Evolutionary conservation across 306 rosid species (phyloP), one percentile per base, ranked within the genome.

Genomic region (Fagus crenata): DNA sequence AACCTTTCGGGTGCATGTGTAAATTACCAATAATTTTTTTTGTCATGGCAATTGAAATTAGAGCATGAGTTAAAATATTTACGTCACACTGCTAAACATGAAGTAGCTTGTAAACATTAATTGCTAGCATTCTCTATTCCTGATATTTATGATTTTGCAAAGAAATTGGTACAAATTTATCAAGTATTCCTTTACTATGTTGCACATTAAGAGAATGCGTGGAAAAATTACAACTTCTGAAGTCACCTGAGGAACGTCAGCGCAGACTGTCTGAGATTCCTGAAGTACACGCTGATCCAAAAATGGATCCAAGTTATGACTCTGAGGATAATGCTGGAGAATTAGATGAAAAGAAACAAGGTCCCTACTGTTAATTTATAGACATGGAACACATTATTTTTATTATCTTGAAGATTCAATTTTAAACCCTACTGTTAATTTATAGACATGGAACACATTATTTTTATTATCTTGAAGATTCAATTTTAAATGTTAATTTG

Each of bases 141-240:
- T 72, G 14, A 69, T 72, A 77, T 77, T 79, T 67, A 17, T 78
- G 28, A 75, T 51, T 39, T 49, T 51, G 22, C 61, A 55, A 75
- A 77, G 67, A 58, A 67, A 75, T 65, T 73, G 75, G 69, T 75
- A 32, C 71, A 75, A 75, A 33, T 60, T 81, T 32, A 15, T 53
- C 31, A 40, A 36, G 70, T 78, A 77, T 86, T 89, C 96, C 97
- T 95, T 95, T 83, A 95, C 97, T 75, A 67, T 85, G 80, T 68
- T 83, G 78, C 78, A 95, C 94, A 83, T 85, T 84, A 33, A 84
- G 85, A 88, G 96, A 90, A 74, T 85, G 79, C 15, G 91, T 80
- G 82, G 98, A 88, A 89, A 91, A 85, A 80, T 84, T 95, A 84
- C 93, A 88, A 83, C 85, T 77, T 77, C 83, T 92, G 76, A 89